phyloP scores from a whole-genome alignment of 345 rosid species.

The Stellera chamaejasme region DNA sequence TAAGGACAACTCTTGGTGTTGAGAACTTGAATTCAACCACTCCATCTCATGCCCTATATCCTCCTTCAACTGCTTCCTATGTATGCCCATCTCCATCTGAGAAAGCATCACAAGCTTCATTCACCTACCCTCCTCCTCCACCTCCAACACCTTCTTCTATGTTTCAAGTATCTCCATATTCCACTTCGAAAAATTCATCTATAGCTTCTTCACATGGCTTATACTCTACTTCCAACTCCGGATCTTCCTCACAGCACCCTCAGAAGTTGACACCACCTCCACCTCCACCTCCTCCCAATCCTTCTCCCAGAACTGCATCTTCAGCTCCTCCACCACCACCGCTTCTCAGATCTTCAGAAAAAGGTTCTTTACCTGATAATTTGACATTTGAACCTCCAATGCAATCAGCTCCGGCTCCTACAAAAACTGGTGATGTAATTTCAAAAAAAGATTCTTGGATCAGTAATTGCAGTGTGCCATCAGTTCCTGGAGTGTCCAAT shows the following conservation, averaged over 20 bases:
- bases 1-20: not conserved
- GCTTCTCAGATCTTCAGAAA: constrained; percentile 13
- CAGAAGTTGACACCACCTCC: constrained; percentile 21
- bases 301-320: constrained; percentile 15
- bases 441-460: constrained; percentile 23
- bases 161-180: not conserved
- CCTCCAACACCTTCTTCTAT: constrained; percentile 7
- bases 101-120: not conserved
- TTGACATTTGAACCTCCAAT: constrained; percentile 26
- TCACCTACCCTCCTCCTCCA: constrained; percentile 4
- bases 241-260: constrained; percentile 15
- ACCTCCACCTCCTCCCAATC: constrained; percentile 20
- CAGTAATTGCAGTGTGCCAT: constrained; percentile 38
- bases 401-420: constrained; percentile 55
- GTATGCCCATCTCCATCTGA: constrained; percentile 11
- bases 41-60: constrained; percentile 5
- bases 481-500: constrained; percentile 44
- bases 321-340: constrained; percentile 20
- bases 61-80: constrained; percentile 10
- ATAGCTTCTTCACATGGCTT: constrained; percentile 9
- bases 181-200: not conserved
- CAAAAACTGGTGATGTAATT: constrained; percentile 12
- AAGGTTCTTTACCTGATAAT: constrained; percentile 8
- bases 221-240: constrained; percentile 14
- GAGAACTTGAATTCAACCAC: constrained; percentile 7